phyloP scores from a whole-genome alignment of 2,329 filamentous ascomycete genomes.

The Trichoderma cornu-damae region DNA sequence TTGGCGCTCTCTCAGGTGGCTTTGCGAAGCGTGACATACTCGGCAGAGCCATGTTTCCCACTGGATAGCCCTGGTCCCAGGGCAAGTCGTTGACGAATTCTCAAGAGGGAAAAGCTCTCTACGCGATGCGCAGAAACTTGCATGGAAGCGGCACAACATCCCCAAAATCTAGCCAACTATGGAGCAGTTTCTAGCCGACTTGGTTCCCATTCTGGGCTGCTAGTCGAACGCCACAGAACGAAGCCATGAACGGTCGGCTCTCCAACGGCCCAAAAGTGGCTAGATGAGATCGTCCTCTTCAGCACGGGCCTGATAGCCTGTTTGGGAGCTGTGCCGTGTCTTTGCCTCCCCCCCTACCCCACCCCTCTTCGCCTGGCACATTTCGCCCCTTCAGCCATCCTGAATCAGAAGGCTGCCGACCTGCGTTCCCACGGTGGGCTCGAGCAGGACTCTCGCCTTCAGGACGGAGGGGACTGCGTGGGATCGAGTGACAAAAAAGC shows the following conservation, averaged over 20 bases:
- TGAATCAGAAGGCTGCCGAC: constrained; percentile 9
- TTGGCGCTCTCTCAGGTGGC: too few species aligned
- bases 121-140: not conserved
- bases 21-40: not conserved
- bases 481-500: constrained; percentile 8
- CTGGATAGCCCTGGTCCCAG: not conserved
- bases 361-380: constrained; percentile 5
- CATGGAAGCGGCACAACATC: not conserved
- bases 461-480: constrained; percentile 4
- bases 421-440: not conserved
- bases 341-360: constrained; percentile 8
- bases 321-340: constrained; percentile 14
- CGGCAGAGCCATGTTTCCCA: not conserved
- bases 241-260: constrained; percentile 2
- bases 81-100: not conserved
- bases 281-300: constrained; percentile 18
- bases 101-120: not conserved
- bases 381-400: not conserved
- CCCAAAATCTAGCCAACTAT: not conserved
- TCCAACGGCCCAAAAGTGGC: constrained; percentile 8
- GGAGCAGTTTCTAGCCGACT: constrained; percentile 1
- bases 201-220: too few species aligned
- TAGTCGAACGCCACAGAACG: constrained; percentile 7
- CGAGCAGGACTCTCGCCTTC: constrained; percentile 2
- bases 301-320: constrained; percentile 16